Evolutionary conservation across 2,329 filamentous ascomycete genomes (phyloP), one percentile per base, ranked within the genome.

Genomic region (Hyphodiscus sp.): DNA sequence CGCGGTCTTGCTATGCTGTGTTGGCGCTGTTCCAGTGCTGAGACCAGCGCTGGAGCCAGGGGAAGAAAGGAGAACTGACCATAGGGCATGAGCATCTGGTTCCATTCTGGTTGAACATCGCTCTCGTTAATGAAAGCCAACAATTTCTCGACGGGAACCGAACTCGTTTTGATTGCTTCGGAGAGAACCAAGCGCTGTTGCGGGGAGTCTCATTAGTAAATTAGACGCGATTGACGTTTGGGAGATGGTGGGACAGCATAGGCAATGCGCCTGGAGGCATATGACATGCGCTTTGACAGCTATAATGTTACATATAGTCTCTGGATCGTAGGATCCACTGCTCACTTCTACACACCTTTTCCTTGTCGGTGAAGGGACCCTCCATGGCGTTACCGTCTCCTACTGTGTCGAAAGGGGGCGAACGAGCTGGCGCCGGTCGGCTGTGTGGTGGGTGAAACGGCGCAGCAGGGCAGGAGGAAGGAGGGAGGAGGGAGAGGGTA

Each of bases 161-260:
- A 67, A 53, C 71, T 70, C 43, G 69, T 69, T 64, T 77, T 80
- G 60, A 80, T 69, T 58, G 76, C 73, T 63, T 80, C 77, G 61
- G 76, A 73, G 58, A 80, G 71, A 53, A 80, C 65, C 62, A 73
- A 72, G 53, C 64, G 66, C 66, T 68, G 46, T 51, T 42, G 41
- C n/a, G 47, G 23, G 55, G 53, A 54, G 45, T 42, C 15, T 49
- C 11, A 45, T 45, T 45, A 45, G 42, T 23, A 48, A 43, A 53
- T 55, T 58, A 59, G 45, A 59, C 50, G 55, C 56, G 55, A 58
- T 47, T 54, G 58, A 47, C 51, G 55, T 54, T 52, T 47, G 38
- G 54, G 52, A 20, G 42, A 43, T 47, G 45, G 53, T 49, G 46
- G 46, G 29, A 53, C 45, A 56, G 41, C 41, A 50, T 47, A 49